These are phyloP conservation scores for Suillus hirtellus DNA, from an alignment of 768 basidiomycete genomes.

Conservation along the genomic window DNA sequence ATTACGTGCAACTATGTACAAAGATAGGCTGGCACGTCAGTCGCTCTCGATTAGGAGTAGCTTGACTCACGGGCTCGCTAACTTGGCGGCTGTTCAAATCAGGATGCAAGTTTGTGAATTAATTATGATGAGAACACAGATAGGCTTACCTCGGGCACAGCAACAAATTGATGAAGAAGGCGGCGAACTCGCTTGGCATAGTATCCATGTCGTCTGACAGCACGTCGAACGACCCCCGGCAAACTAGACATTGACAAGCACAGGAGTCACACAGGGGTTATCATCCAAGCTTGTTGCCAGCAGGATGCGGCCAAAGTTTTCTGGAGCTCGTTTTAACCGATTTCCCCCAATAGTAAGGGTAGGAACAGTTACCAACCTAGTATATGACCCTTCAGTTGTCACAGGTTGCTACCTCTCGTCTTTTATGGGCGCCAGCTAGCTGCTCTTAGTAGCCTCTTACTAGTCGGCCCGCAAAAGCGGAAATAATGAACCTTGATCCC, in stretches of 20 bases:
- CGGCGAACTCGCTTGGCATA: neutral
- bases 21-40: neutral
- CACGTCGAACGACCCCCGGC: neutral
- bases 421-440: conserved; percentile 22
- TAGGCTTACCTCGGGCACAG: neutral
- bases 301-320: neutral
- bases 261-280: neutral
- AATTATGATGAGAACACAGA: conserved; percentile 5
- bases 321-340: neutral
- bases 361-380: neutral
- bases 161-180: conserved; percentile 3
- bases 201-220: neutral
- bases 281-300: neutral
- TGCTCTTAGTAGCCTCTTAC: neutral
- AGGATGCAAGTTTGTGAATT: neutral
- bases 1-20: neutral
- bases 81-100: neutral
- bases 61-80: neutral
- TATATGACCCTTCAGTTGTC: conserved; percentile 3
- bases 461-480: conserved; percentile 21
- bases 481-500: conserved; percentile 19
- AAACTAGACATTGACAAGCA: neutral
- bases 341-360: neutral
- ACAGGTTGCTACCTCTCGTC: conserved; percentile 16
- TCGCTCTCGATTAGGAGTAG: conserved; percentile 1